Percentiles rank a stretch among this genome's conserved stretches.
phyloP scores from a whole-genome alignment of 192 early-diverging fungal genomes.

The Diversispora eburnea region DNA sequence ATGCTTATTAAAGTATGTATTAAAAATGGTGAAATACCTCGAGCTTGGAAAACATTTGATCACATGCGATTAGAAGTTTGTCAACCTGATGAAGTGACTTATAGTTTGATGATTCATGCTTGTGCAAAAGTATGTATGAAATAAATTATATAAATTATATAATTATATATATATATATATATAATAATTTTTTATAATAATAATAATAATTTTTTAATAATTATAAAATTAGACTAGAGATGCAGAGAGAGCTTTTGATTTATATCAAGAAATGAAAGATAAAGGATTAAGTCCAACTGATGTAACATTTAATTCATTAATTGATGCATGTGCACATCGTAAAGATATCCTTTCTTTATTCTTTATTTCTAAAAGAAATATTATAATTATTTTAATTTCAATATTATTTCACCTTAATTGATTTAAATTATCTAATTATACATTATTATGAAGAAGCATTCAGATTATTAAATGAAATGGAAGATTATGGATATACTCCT shows the following conservation, averaged over 20 bases:
- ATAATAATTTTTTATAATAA: too few relatives aligned
- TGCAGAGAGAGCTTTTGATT: slow-evolving; percentile 86
- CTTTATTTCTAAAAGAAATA: too few relatives aligned
- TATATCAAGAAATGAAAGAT: slow-evolving; percentile 84
- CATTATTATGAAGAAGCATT: slow-evolving; percentile 82
- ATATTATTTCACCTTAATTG: neutral
- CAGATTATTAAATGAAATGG: slow-evolving; percentile 78
- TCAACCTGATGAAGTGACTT: slow-evolving; percentile 74
- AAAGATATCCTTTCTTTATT: slow-evolving; percentile 42
- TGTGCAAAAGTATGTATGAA: slow-evolving; percentile 60
- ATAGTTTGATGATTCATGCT: slow-evolving; percentile 88
- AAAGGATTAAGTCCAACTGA: slow-evolving; percentile 69
- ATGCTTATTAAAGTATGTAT: slow-evolving; percentile 82
- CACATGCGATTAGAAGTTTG: slow-evolving; percentile 75
- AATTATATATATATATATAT: neutral
- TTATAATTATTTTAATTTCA: too few relatives aligned
- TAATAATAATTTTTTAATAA: neutral
- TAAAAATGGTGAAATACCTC: slow-evolving; percentile 58
- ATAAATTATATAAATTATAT: neutral
- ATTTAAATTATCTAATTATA: neutral
- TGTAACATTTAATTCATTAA: slow-evolving; percentile 83
- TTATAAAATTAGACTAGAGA: slow-evolving; percentile 54
- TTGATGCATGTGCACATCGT: slow-evolving; percentile 76
- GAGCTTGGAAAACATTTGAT: slow-evolving; percentile 91
- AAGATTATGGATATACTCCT: slow-evolving; percentile 75